Conservation (phyloP, 768 basidiomycete genomes). For the Harrya chromipes region DNA sequence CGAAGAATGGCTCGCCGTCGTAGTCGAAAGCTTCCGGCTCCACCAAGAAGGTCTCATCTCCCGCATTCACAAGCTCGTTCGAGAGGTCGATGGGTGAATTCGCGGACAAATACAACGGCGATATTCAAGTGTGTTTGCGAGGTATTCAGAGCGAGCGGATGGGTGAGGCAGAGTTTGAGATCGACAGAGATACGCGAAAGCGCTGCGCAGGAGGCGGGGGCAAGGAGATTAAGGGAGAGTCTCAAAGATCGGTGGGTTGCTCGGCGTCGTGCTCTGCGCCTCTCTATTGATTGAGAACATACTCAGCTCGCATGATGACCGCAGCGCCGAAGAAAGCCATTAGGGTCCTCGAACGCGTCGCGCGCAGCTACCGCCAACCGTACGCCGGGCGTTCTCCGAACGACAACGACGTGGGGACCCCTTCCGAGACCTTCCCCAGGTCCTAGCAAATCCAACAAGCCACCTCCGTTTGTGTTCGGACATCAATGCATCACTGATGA, state of each 20-base stretch:
- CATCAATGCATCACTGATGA: slow-evolving; percentile 55
- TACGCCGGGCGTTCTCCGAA: slow-evolving; percentile 39
- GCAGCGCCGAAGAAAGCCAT: slow-evolving; percentile 51
- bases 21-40: slow-evolving; percentile 68
- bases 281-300: slow-evolving; percentile 15
- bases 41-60: slow-evolving; percentile 74
- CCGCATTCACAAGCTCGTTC: slow-evolving; percentile 72
- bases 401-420: slow-evolving; percentile 25
- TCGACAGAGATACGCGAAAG: slow-evolving; percentile 68
- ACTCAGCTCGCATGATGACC: too few relatives aligned
- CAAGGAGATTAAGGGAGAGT: slow-evolving; percentile 36
- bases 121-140: slow-evolving; percentile 66
- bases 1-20: slow-evolving; percentile 69
- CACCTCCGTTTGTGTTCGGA: slow-evolving; percentile 33
- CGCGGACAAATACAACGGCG: slow-evolving; percentile 72
- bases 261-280: not conserved
- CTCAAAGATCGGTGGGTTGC: slow-evolving; percentile 55
- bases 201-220: slow-evolving; percentile 55
- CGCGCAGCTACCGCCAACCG: slow-evolving; percentile 40
- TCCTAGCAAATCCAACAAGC: slow-evolving; percentile 32
- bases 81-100: slow-evolving; percentile 75
- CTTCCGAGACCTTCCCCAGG: slow-evolving; percentile 33
- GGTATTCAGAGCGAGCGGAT: too few relatives aligned
- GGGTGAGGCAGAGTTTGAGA: slow-evolving; percentile 49
- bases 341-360: slow-evolving; percentile 39